Conservation (phyloP, 192 early-diverging fungal genomes). For the Coemansia sp. region DNA sequence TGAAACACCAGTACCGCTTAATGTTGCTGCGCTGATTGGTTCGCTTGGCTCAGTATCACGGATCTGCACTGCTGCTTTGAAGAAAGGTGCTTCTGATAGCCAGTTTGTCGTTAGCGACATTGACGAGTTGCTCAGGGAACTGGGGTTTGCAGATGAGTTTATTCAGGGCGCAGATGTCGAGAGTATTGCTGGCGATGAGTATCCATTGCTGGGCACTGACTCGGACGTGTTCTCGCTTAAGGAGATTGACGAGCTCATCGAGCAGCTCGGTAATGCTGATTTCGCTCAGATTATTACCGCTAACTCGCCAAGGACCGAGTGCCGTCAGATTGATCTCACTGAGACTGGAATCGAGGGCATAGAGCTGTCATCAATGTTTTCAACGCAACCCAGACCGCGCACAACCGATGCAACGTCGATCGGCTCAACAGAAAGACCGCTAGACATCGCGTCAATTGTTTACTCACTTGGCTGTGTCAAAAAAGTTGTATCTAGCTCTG, state of each 20-base stretch:
- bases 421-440: not conserved
- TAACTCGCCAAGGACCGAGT: not conserved
- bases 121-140: constrained; percentile 35
- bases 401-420: no score
- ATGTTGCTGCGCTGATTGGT: not conserved
- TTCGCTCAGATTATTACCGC: not conserved
- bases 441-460: not conserved
- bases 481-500: no score
- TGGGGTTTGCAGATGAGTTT: constrained; percentile 18
- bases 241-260: constrained; percentile 39
- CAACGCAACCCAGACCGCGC: no score
- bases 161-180: constrained; percentile 7
- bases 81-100: not conserved
- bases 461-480: not conserved
- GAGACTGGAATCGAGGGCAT: no score
- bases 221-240: constrained; percentile 24
- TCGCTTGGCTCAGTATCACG: not conserved
- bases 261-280: constrained; percentile 20
- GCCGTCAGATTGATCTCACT: not conserved
- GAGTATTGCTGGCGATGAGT: not conserved
- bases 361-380: no score
- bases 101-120: constrained; percentile 24
- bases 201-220: constrained; percentile 2
- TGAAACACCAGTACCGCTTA: not conserved
- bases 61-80: not conserved